Evolutionary conservation across 495 filamentous ascomycete genomes (phyloP), one percentile per base, ranked within the genome.

Genomic region (Glonium stellatum): DNA sequence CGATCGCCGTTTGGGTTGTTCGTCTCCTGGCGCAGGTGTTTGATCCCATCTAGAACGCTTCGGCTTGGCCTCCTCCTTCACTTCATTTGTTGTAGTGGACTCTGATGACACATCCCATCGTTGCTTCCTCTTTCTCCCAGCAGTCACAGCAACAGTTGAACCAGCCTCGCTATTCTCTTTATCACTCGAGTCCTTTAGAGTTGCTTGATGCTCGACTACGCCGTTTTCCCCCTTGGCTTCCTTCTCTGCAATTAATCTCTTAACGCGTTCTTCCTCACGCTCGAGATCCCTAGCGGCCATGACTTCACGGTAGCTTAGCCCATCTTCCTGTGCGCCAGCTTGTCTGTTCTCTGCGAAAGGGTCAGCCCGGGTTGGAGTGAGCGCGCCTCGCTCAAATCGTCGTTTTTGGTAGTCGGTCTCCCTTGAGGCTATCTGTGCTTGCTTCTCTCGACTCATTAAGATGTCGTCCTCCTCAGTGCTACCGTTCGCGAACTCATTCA

Each of bases 391-490:
- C 67, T 93, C 82, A 69, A 92, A 90, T 53, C 90, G 84, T 57
- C 92, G 89, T 76, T 96, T 96, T 75, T 99, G 95, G 70, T 99
- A 99, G 69, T 97, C 92, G 57, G 92, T 95, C 78, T 97, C 91
- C 61, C 95, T 84, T 66, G 92, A 89, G 19, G 87, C 81, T 71
- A 99, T 96, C 67, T 90, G 85, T 22, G 87, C 89, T 71, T 87
- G 84, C 76, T 93, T 87, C 75, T 97, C 93, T 69, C 89, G 86
- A 34, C 86, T 87, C 37, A 90, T 78, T 61, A 99, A 77, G 12
- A 90, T 87, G 69, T 99, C 95, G 63, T 93, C 92, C 72, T 97
- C 92, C 22, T 90, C 89, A 44, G 88, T 88, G 60, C 81, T 82
- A 51, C 90, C 90, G 47, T 78, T 84, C 9, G 92, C 89, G 75